Evolutionary conservation across 176 grass and related monocot genomes (phyloP).

Genomic region (Zoysia pacifica): DNA sequence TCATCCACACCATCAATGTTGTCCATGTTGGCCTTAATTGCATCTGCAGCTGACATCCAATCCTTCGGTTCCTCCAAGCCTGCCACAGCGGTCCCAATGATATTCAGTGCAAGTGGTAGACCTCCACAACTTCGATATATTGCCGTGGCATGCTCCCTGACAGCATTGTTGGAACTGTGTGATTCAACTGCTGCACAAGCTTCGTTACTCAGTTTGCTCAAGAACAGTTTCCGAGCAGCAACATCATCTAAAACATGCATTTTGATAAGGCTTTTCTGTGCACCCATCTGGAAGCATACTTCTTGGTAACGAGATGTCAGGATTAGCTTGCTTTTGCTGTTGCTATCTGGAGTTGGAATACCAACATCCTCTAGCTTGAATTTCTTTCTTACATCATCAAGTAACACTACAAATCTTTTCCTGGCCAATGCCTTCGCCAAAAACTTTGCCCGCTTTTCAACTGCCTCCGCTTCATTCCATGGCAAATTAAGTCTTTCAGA

Average conservation of each 20-base stretch:
- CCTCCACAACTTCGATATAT: conserved; percentile 60
- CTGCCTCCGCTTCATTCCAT: conserved; percentile 52
- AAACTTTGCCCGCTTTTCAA: conserved; percentile 41
- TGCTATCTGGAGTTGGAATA: conserved; percentile 52
- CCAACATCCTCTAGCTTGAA: conserved; percentile 59
- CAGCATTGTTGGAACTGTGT: neutral
- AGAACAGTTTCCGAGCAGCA: conserved; percentile 51
- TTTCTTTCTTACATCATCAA: conserved; percentile 63
- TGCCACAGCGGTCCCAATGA: conserved; percentile 62
- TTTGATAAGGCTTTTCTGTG: conserved; percentile 43
- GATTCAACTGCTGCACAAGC: conserved; percentile 29
- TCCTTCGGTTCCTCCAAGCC: conserved; percentile 34
- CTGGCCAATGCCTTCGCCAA: conserved; percentile 46
- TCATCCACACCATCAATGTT: conserved; percentile 46
- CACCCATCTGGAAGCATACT: conserved; percentile 67
- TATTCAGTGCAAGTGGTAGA: conserved; percentile 70
- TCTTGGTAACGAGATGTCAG: conserved; percentile 50
- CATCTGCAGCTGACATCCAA: conserved; percentile 43
- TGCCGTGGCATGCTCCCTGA: neutral
- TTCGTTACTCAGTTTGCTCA: conserved; percentile 51
- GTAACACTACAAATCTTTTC: conserved; percentile 66
- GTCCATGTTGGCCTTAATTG: conserved; percentile 24
- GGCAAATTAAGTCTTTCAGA: conserved; percentile 56
- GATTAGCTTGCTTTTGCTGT: conserved; percentile 53
- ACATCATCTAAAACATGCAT: conserved; percentile 40